Evolutionary conservation across 306 rosid species (phyloP).

Genomic region (Begonia loranthoides): DNA sequence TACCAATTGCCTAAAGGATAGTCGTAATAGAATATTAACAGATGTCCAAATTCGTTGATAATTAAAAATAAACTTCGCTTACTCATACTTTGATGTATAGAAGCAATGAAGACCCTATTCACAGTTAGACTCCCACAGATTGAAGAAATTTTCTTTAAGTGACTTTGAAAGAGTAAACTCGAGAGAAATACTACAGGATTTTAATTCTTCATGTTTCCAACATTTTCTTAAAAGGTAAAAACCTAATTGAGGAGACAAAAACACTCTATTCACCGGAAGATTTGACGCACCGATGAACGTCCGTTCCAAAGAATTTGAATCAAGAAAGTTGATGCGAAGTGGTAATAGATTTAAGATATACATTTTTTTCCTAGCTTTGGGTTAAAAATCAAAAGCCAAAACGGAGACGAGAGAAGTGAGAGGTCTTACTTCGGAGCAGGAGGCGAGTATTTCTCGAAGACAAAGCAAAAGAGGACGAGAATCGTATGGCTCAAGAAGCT

Average conservation of each 20-base stretch:
- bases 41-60: neutral
- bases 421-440: constrained; percentile 39
- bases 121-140: too few relatives aligned
- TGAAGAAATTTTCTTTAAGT: too few relatives aligned
- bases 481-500: constrained; percentile 14
- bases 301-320: too few relatives aligned
- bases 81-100: neutral
- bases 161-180: too few relatives aligned
- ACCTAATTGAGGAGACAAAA: neutral
- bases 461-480: constrained; percentile 20
- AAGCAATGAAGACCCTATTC: too few relatives aligned
- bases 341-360: neutral
- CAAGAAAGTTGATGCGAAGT: too few relatives aligned
- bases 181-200: too few relatives aligned
- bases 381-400: neutral
- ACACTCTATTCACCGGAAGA: neutral
- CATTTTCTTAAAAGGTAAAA: neutral
- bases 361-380: neutral
- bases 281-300: too few relatives aligned
- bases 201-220: neutral
- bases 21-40: constrained; percentile 3
- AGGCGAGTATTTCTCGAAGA: constrained; percentile 35
- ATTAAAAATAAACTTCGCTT: neutral
- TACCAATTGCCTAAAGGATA: constrained; percentile 30
- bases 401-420: neutral